A percentile compares a stretch with the other conserved stretches of the same genome.
phyloP scores from a whole-genome alignment of 2,329 filamentous ascomycete species.

The Chrysoporthe austroafricana region DNA sequence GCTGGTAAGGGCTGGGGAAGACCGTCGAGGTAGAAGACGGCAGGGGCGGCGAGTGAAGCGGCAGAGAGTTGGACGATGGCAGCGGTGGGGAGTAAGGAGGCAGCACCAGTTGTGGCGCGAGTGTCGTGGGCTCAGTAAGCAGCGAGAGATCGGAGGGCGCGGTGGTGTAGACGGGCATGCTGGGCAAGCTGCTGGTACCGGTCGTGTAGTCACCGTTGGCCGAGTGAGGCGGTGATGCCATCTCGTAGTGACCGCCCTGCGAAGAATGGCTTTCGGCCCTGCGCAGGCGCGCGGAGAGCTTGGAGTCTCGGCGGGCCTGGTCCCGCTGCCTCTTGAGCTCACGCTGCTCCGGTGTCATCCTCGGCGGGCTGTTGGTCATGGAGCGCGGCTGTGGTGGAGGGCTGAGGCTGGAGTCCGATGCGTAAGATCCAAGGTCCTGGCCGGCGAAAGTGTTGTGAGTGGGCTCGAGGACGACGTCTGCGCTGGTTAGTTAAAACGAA shows the following conservation, averaged over 20 bases:
- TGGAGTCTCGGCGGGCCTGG: constrained; percentile 61
- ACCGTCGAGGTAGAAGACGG: constrained; percentile 44
- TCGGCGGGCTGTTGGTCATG: constrained; percentile 61
- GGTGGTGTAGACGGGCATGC: constrained; percentile 57
- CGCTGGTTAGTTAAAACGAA: constrained; percentile 20
- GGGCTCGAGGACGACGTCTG: constrained; percentile 38
- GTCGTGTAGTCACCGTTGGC: constrained; percentile 33
- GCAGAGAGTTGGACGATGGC: constrained; percentile 46
- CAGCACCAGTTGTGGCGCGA: constrained; percentile 50
- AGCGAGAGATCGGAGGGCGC: constrained; percentile 55
- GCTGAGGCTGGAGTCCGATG: constrained; percentile 56
- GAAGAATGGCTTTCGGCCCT: constrained; percentile 49
- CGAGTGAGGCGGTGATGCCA: constrained; percentile 47
- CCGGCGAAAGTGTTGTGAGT: constrained; percentile 43
- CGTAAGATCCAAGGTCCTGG: constrained; percentile 52
- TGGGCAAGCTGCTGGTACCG: constrained; percentile 47
- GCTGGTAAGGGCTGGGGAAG: constrained; percentile 41
- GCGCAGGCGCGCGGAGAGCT: constrained; percentile 54
- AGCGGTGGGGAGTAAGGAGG: constrained; percentile 55
- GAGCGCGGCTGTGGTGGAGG: constrained; percentile 56
- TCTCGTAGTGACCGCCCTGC: constrained; percentile 32
- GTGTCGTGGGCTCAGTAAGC: constrained; percentile 51
- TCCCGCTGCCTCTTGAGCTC: constrained; percentile 66
- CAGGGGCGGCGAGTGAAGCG: constrained; percentile 54
- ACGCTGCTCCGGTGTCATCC: constrained; percentile 63